These are phyloP conservation scores for Colletotrichum sp. DNA, from an alignment of 2,329 filamentous ascomycete genomes.

Conservation along the genomic window DNA sequence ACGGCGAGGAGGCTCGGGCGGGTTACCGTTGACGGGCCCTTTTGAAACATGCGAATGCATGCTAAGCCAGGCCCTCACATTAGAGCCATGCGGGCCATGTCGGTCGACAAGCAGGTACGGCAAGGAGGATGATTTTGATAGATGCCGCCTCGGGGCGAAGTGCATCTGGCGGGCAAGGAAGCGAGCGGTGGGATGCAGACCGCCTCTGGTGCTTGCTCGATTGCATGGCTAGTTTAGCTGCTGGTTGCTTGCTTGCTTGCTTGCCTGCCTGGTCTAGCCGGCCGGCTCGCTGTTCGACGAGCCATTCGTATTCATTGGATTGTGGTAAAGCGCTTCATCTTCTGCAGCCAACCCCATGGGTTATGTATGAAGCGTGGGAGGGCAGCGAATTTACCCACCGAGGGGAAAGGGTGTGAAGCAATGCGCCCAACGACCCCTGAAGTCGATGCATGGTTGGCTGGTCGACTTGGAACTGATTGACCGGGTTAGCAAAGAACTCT, in stretches of 20 bases:
- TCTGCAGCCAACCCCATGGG: constrained; percentile 5
- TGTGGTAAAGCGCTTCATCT: background rate
- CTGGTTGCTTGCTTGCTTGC: background rate
- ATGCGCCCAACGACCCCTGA: constrained; percentile 2
- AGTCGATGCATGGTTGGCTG: constrained; percentile 6
- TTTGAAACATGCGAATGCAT: constrained; percentile 9
- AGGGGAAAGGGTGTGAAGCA: constrained; percentile 5
- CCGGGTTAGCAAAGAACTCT: background rate
- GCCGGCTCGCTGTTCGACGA: background rate
- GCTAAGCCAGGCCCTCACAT: background rate
- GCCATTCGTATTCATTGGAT: constrained; percentile 2
- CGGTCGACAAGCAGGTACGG: background rate
- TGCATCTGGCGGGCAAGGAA: constrained; percentile 1
- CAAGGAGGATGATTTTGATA: background rate
- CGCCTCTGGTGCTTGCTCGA: background rate
- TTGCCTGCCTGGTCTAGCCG: background rate
- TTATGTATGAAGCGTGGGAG: background rate
- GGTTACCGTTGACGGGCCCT: background rate
- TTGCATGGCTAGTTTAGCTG: background rate
- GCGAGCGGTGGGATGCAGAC: constrained; percentile 6
- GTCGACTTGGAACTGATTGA: background rate
- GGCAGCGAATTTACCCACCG: background rate
- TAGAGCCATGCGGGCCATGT: background rate
- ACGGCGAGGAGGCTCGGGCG: background rate
- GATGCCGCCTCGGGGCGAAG: constrained; percentile 7